Evolutionary conservation across 1,139 yeast genomes (phyloP).

Genomic region (Hyphopichia fennica): DNA sequence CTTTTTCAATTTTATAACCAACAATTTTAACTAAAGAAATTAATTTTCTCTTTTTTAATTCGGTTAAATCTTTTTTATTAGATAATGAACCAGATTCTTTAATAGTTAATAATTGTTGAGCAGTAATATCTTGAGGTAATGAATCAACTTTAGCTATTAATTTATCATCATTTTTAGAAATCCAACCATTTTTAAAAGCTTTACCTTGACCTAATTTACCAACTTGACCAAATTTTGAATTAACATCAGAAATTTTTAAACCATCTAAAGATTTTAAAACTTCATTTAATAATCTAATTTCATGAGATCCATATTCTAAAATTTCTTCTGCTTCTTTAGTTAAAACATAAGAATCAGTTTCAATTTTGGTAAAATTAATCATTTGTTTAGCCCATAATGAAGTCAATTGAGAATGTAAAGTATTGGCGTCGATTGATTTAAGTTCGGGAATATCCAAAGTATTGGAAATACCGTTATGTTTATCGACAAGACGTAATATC

Average conservation of each 20-base stretch:
- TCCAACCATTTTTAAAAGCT: constrained; percentile 99
- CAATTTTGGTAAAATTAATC: constrained; percentile 73
- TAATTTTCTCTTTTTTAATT: constrained; percentile 92
- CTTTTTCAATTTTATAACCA: constrained; percentile 77
- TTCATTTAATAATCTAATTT: constrained; percentile 74
- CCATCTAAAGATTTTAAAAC: constrained; percentile 77
- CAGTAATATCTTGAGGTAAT: constrained; percentile 67
- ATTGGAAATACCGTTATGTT: constrained; percentile 60
- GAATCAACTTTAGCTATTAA: constrained; percentile 57
- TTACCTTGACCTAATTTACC: constrained; percentile 96
- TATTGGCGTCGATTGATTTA: constrained; percentile 35
- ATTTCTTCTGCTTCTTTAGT: constrained; percentile 85
- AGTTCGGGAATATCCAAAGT: constrained; percentile 58
- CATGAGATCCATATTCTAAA: constrained; percentile 82
- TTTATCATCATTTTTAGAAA: constrained; percentile 80
- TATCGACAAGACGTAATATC: constrained; percentile 63
- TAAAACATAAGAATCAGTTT: constrained; percentile 72
- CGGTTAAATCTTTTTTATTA: constrained; percentile 70
- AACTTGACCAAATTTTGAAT: constrained; percentile 69
- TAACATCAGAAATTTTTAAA: constrained; percentile 79
- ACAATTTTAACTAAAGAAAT: constrained; percentile 68
- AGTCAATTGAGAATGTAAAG: constrained; percentile 71
- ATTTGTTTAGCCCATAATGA: constrained; percentile 84
- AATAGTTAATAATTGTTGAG: constrained; percentile 61
- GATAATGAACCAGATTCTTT: constrained; percentile 54